phyloP scores from a whole-genome alignment of 1,284 basidiomycete genomes.

The Thecaphora thlaspeos region DNA sequence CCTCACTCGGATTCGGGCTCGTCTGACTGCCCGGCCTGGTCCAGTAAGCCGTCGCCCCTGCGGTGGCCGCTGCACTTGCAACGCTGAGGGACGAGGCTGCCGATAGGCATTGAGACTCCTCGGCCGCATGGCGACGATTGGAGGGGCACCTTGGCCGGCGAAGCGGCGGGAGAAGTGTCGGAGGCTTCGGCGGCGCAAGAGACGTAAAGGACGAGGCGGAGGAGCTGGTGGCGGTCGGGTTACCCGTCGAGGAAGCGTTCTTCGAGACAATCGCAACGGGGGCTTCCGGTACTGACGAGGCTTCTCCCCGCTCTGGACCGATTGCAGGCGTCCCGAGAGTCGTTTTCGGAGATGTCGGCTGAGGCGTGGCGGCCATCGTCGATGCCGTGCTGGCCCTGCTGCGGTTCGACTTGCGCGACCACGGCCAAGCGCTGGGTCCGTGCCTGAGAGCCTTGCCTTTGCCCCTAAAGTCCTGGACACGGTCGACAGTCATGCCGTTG shows the following conservation, averaged over 20 bases:
- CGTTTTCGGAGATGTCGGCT: no score
- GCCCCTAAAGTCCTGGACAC: no score
- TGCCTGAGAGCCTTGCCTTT: not conserved
- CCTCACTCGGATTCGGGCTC: not conserved
- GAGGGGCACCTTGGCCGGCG: slow-evolving; percentile 9
- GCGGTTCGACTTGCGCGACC: not conserved
- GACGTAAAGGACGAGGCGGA: slow-evolving; percentile 14
- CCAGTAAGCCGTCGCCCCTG: no score
- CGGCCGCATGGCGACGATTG: not conserved
- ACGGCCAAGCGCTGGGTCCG: not conserved
- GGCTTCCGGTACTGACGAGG: not conserved
- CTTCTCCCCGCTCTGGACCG: not conserved
- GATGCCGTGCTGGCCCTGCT: no score
- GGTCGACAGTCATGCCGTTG: no score
- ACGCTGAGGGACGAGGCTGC: not conserved
- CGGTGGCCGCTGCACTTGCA: not conserved
- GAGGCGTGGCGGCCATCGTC: no score
- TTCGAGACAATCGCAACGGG: not conserved
- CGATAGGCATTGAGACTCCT: not conserved
- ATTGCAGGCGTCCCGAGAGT: no score
- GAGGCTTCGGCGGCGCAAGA: slow-evolving; percentile 10
- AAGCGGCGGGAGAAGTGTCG: slow-evolving; percentile 15
- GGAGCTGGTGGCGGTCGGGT: slow-evolving; percentile 4
- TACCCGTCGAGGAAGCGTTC: not conserved
- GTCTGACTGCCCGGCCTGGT: not conserved